Evolutionary conservation across 345 rosid genomes (phyloP).

Genomic region (Pseudoturritis turrita): DNA sequence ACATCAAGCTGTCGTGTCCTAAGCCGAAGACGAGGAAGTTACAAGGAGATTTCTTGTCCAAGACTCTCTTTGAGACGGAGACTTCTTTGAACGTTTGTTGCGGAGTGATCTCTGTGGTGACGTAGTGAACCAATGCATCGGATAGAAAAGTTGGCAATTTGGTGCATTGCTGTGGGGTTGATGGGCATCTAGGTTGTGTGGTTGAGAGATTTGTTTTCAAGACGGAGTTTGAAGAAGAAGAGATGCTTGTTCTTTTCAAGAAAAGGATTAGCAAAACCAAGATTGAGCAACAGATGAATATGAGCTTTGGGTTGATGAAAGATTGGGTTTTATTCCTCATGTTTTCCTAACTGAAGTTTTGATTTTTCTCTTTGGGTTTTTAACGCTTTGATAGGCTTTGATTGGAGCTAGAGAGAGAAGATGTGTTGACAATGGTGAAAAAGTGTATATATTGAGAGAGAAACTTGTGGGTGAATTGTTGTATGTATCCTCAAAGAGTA

Average conservation of each 20-base stretch:
- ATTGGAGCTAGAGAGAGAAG: not conserved
- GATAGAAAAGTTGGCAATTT: constrained; percentile 54
- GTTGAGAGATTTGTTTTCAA: not conserved
- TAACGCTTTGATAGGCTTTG: not conserved
- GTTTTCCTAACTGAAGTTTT: not conserved
- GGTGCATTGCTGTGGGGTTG: constrained; percentile 28
- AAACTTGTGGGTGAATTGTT: not conserved
- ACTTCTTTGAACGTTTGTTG: constrained; percentile 71
- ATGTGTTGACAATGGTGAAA: not conserved
- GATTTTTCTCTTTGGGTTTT: not conserved
- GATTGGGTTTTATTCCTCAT: constrained; percentile 3
- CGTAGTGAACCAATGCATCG: constrained; percentile 64
- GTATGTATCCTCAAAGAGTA: not conserved
- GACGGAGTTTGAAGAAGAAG: not conserved
- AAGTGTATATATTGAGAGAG: not conserved
- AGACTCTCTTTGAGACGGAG: constrained; percentile 46
- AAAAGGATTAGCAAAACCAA: constrained; percentile 5
- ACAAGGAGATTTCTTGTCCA: constrained; percentile 66
- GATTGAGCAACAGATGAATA: not conserved
- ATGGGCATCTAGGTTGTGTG: not conserved
- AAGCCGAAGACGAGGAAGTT: constrained; percentile 81
- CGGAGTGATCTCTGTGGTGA: constrained; percentile 64
- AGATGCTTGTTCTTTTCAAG: not conserved
- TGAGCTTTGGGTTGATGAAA: not conserved
- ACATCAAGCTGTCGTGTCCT: constrained; percentile 86